Evolutionary conservation across 192 early-diverging fungal species (phyloP).

Genomic region (Cetraspora pellucida): DNA sequence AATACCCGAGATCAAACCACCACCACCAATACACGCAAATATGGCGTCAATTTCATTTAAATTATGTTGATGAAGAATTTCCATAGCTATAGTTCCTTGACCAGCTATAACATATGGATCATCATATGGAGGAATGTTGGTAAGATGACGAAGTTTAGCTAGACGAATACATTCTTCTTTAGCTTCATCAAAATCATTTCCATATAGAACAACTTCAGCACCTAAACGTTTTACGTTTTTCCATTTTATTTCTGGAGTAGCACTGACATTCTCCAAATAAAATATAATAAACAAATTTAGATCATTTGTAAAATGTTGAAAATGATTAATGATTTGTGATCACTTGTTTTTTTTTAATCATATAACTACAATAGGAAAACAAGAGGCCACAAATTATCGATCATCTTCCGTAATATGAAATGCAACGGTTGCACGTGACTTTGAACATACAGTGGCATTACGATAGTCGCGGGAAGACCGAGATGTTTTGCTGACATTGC

Average conservation of each 20-base stretch:
- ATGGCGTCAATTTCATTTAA: constrained; percentile 78
- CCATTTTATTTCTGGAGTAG: constrained; percentile 83
- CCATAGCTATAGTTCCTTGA: constrained; percentile 94
- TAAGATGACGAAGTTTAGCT: constrained; percentile 66
- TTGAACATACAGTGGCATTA: constrained; percentile 95
- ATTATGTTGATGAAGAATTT: constrained; percentile 72
- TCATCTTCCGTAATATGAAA: no score
- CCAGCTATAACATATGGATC: constrained; percentile 99
- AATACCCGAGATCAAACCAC: constrained; percentile 91
- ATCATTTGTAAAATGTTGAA: background rate
- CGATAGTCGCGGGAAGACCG: constrained; percentile 92
- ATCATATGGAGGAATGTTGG: constrained; percentile 97
- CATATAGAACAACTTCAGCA: constrained; percentile 84
- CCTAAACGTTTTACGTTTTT: constrained; percentile 89
- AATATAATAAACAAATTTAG: background rate
- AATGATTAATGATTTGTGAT: background rate
- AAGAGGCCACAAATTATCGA: constrained; percentile 1
- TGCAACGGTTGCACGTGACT: no score
- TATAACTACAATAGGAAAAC: constrained; percentile 2
- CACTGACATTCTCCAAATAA: constrained; percentile 24
- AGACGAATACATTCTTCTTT: constrained; percentile 84
- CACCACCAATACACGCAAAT: constrained; percentile 92
- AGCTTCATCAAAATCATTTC: constrained; percentile 94
- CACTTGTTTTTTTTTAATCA: background rate
- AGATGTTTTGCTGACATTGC: constrained; percentile 90